A percentile compares a stretch with the other conserved stretches of the same genome.
These are phyloP conservation scores for Suhomyces sp. DNA, from an alignment of 805 yeast genomes.

Conservation along the genomic window DNA sequence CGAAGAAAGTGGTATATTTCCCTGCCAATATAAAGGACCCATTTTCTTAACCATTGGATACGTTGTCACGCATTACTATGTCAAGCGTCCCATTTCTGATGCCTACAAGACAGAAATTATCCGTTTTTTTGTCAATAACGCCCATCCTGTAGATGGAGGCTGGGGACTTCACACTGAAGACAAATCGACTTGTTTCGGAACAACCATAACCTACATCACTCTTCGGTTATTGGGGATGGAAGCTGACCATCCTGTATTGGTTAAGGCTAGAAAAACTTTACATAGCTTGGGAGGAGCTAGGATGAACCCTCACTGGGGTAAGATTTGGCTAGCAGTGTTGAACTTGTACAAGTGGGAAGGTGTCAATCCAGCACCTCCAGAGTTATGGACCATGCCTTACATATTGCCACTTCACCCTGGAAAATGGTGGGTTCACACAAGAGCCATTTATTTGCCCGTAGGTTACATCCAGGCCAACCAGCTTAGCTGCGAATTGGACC, in stretches of 20 bases:
- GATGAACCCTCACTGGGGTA: constrained; percentile 96
- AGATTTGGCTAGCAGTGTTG: constrained; percentile 79
- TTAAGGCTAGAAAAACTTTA: constrained; percentile 69
- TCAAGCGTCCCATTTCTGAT: constrained; percentile 65
- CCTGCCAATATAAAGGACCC: constrained; percentile 94
- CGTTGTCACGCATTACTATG: constrained; percentile 68
- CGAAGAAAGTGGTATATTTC: constrained; percentile 75
- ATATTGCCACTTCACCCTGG: constrained; percentile 85
- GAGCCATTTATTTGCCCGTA: constrained; percentile 85
- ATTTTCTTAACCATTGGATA: constrained; percentile 96
- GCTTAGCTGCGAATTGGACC: constrained; percentile 57
- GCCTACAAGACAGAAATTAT: constrained; percentile 66
- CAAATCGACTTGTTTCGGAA: constrained; percentile 93
- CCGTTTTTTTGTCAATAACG: constrained; percentile 82
- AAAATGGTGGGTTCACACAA: constrained; percentile 98
- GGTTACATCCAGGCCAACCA: constrained; percentile 70
- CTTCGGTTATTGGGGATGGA: constrained; percentile 77
- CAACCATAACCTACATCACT: constrained; percentile 80
- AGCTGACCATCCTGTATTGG: constrained; percentile 71
- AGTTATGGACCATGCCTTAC: constrained; percentile 85
- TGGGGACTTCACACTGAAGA: constrained; percentile 96
- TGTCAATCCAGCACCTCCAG: constrained; percentile 97
- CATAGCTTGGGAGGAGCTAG: constrained; percentile 82
- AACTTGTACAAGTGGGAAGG: constrained; percentile 93
- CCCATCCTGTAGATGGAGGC: constrained; percentile 99